Percentiles rank a stretch among this genome's conserved stretches.
Evolutionary conservation across 495 filamentous ascomycete genomes (phyloP).

Genomic region (Amorphotheca resinae): DNA sequence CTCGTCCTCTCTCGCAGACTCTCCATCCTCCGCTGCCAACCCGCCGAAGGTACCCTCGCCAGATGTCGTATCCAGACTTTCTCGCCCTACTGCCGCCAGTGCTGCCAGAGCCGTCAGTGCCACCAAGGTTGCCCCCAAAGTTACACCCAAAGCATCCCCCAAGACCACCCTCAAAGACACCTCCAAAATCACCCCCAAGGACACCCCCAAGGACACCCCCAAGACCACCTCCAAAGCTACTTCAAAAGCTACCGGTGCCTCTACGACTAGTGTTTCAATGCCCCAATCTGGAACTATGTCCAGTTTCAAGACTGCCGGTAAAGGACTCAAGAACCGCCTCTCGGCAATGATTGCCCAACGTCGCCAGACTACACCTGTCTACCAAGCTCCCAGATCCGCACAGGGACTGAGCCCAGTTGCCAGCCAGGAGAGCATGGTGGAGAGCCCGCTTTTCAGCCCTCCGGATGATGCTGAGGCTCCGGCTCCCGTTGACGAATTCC

Average conservation of each 20-base stretch:
- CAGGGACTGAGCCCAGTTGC: too few relatives aligned
- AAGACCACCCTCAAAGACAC: neutral
- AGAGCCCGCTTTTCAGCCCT: neutral
- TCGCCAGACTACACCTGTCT: neutral
- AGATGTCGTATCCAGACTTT: neutral
- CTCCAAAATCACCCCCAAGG: neutral
- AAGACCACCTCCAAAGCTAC: neutral
- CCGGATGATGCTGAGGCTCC: neutral
- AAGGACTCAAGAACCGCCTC: neutral
- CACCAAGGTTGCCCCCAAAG: neutral
- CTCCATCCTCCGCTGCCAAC: neutral
- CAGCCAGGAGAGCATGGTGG: neutral
- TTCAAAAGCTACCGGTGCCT: neutral
- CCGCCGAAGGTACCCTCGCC: neutral
- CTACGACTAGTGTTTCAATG: neutral
- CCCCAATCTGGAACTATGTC: neutral
- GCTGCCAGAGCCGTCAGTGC: neutral
- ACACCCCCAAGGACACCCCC: neutral
- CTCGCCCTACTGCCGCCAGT: conserved; percentile 1
- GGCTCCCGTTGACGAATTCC: neutral
- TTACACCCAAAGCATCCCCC: neutral
- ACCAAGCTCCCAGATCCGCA: neutral
- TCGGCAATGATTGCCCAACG: neutral
- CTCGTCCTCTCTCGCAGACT: neutral
- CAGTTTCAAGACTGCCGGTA: neutral